Evolutionary conservation across 441 rosid species (phyloP), one percentile per base, ranked within the genome.

Genomic region (Bocquillonia castaneifolia): DNA sequence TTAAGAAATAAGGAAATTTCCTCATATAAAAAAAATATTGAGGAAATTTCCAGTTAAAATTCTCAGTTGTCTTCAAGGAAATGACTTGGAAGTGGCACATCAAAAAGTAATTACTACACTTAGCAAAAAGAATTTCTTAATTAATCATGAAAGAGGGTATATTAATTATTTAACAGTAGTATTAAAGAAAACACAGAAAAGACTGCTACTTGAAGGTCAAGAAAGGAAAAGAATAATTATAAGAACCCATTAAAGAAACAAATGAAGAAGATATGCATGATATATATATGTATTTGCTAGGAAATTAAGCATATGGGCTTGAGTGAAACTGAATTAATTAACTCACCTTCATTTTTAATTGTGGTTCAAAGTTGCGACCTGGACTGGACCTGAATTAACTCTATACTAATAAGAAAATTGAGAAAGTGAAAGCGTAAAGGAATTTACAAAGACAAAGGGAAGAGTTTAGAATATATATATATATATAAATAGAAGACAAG

Each of bases 291-390:
- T 1, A 20, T 37, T 62, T 67, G 28, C 32, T n/a, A 63, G 68
- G 70, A 66, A 72, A 47, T 14, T 40, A 2, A 42, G 52, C 25
- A 65, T 55, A 65, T 25, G 34, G 62, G 44, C 8, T 0, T 44
- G 71, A 63, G 66, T 68, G 70, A 68, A 68, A 36, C 28, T 71
- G 23, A 52, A 39, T 12, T 3, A 36, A 36, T 36, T 36, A 36
- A 36, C 39, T 76, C 71, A 83, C 87, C 83, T 79, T 83, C 83
- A 79, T 77, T 72, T 65, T 40, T 6, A 23, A 31, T 26, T 3
- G 12, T 20, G 53, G 50, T 31, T 63, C 52, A 63, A 47, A 55
- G 36, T 15, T 10, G 39, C 54, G 59, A 55, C 60, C 63, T 37
- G 40, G n/a, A n/a, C 40, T 3, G 60, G 57, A 65, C 54, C 65